These are phyloP conservation scores for Carex myosuroides DNA, from an alignment of 176 grass and related monocot species.

Conservation along the genomic window DNA sequence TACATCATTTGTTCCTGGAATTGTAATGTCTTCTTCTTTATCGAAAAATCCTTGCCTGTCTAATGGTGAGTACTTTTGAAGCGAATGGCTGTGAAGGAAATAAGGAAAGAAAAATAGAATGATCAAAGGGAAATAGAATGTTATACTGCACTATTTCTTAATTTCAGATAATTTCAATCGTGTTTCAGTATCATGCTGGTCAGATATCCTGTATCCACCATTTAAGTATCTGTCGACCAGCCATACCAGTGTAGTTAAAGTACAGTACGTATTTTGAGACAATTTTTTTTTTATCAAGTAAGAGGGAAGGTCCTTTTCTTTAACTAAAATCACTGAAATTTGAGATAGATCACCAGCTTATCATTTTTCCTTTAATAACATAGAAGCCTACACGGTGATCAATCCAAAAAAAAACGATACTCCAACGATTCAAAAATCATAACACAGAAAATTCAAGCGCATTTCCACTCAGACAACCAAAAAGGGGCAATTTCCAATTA, in stretches of 20 bases:
- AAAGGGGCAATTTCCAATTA: neutral
- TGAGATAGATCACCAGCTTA: neutral
- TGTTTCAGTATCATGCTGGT: neutral
- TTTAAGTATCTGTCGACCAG: neutral
- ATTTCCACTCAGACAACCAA: conserved; percentile 6
- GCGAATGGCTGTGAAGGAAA: conserved; percentile 45
- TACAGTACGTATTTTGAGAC: neutral
- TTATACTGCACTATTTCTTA: neutral
- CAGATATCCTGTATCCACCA: too few species aligned
- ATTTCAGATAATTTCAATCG: neutral
- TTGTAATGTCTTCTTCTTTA: conserved; percentile 61
- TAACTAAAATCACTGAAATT: neutral
- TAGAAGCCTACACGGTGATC: neutral
- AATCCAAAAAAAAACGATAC: conserved; percentile 2
- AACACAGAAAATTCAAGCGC: neutral
- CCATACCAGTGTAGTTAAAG: neutral
- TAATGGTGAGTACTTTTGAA: conserved; percentile 72
- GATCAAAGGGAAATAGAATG: neutral
- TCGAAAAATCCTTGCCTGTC: conserved; percentile 88
- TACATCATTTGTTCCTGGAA: conserved; percentile 73
- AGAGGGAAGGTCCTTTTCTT: neutral
- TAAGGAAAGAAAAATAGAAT: neutral
- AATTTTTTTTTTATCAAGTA: neutral
- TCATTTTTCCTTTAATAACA: neutral
- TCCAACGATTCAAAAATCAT: neutral